These are phyloP conservation scores for Penstemon davidsonii DNA, from an alignment of 257 asterid genomes.

Conservation along the genomic window DNA sequence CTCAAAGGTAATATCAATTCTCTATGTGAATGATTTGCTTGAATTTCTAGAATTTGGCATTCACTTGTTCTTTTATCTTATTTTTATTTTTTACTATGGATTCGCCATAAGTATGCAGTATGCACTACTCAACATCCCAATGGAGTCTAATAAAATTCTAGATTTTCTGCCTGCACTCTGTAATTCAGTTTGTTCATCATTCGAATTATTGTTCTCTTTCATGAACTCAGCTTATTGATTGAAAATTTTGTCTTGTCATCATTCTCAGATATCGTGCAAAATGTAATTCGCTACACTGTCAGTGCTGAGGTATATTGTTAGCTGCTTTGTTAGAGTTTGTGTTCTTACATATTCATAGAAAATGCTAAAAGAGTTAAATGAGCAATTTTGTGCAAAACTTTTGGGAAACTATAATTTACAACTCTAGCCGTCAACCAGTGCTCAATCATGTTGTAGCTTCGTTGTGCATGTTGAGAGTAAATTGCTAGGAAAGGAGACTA, in stretches of 20 bases:
- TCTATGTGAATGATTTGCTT: neutral
- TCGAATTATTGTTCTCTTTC: neutral
- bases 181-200: neutral
- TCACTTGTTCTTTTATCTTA: neutral
- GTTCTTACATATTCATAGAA: neutral
- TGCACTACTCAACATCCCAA: too few species aligned
- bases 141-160: neutral
- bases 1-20: constrained; percentile 42
- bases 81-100: too few species aligned
- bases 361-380: neutral
- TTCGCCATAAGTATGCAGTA: too few species aligned
- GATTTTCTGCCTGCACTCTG: neutral
- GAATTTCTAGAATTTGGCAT: neutral
- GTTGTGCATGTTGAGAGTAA: too few species aligned
- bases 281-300: constrained; percentile 54
- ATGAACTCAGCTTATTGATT: constrained; percentile 13
- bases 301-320: constrained; percentile 65
- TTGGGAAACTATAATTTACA: neutral
- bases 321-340: neutral
- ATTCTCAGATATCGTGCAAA: constrained; percentile 54
- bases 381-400: neutral
- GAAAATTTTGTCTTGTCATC: constrained; percentile 11
- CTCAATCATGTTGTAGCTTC: neutral
- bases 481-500: too few species aligned
- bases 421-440: neutral